A percentile compares a stretch with the other conserved stretches of the same genome.
These are phyloP conservation scores for Pyrenochaeta sp. DNA, from an alignment of 2,329 filamentous ascomycete genomes.

Conservation along the genomic window DNA sequence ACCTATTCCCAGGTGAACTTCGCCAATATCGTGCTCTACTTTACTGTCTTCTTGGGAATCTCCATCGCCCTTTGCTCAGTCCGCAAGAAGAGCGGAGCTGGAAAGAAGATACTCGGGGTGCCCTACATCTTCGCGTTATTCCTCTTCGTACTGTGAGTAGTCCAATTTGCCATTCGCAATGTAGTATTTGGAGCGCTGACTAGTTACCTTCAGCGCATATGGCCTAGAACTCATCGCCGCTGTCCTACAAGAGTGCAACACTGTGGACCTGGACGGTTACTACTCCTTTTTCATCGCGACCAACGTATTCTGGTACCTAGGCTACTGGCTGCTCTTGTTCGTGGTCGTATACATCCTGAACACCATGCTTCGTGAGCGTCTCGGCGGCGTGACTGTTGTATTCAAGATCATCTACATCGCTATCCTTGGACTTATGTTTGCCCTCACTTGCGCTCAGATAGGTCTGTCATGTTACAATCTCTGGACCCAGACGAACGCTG, in stretches of 20 bases:
- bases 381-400: slow-evolving; percentile 14
- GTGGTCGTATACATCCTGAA: slow-evolving; percentile 37
- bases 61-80: slow-evolving; percentile 24
- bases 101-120: slow-evolving; percentile 31
- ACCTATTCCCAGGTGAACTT: slow-evolving; percentile 17
- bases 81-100: slow-evolving; percentile 25
- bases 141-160: slow-evolving; percentile 30
- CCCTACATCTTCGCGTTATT: slow-evolving; percentile 22
- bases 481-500: slow-evolving; percentile 7
- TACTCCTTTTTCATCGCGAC: slow-evolving; percentile 22
- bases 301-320: slow-evolving; percentile 29
- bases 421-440: slow-evolving; percentile 30
- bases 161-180: background rate
- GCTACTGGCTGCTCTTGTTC: slow-evolving; percentile 32
- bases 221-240: slow-evolving; percentile 16
- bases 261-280: background rate
- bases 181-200: slow-evolving; percentile 5
- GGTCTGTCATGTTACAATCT: slow-evolving; percentile 24
- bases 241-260: slow-evolving; percentile 26
- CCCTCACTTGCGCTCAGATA: slow-evolving; percentile 20
- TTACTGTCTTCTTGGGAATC: slow-evolving; percentile 26
- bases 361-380: slow-evolving; percentile 28
- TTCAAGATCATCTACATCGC: slow-evolving; percentile 21
- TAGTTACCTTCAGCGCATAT: slow-evolving; percentile 14
- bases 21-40: slow-evolving; percentile 26